These are phyloP conservation scores for Teunomyces atbi DNA, from an alignment of 805 yeast species.

Conservation along the genomic window DNA sequence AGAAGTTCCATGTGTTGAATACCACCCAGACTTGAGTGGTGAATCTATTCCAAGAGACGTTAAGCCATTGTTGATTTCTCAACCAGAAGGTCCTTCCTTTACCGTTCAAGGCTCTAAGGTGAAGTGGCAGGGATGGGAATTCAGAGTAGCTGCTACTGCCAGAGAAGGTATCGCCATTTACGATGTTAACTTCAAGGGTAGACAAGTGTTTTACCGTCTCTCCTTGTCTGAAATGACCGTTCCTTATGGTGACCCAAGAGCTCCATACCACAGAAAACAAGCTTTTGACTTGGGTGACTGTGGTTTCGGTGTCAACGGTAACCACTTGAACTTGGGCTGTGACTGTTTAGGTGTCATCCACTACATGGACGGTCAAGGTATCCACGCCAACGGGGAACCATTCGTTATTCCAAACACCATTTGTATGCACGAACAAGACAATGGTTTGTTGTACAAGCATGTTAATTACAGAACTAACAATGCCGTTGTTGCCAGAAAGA, in stretches of 20 bases:
- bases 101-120: slow-evolving; percentile 57
- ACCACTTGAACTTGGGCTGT: slow-evolving; percentile 69
- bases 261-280: slow-evolving; percentile 81
- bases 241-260: slow-evolving; percentile 83
- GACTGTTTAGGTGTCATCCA: slow-evolving; percentile 80
- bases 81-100: slow-evolving; percentile 82
- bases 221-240: slow-evolving; percentile 83
- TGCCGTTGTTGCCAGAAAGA: slow-evolving; percentile 73
- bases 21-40: slow-evolving; percentile 68
- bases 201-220: slow-evolving; percentile 70
- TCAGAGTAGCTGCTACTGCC: slow-evolving; percentile 64
- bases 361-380: slow-evolving; percentile 63
- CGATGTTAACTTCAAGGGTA: slow-evolving; percentile 71
- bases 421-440: slow-evolving; percentile 79
- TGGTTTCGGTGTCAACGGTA: slow-evolving; percentile 76
- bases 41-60: slow-evolving; percentile 50
- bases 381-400: slow-evolving; percentile 60
- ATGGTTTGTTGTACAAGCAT: slow-evolving; percentile 75
- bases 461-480: slow-evolving; percentile 71
- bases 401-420: slow-evolving; percentile 63
- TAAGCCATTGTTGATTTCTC: slow-evolving; percentile 66
- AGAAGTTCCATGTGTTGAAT: slow-evolving; percentile 61
- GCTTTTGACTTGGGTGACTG: slow-evolving; percentile 85
- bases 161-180: slow-evolving; percentile 81
- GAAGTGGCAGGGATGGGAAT: slow-evolving; percentile 83